Base-by-base conservation (phyloP, 108 stramenopile species). In the Craspedostauros australis region DNA sequence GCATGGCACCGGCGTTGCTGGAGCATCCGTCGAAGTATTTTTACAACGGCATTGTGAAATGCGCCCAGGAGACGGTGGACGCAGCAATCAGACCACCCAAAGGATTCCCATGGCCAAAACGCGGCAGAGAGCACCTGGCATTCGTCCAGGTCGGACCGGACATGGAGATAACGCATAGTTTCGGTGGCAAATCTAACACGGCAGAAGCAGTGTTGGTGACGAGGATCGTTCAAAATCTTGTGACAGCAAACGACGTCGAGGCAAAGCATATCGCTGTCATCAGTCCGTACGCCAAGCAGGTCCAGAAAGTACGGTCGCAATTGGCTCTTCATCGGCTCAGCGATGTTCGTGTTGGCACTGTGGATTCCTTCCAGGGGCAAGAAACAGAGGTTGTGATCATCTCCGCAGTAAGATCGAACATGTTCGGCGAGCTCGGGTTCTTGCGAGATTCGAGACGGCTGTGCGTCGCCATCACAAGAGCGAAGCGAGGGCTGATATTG, bases 381-480 rank as follows among this genome's bases (percentile, higher is more conserved):
- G 84, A 86, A 47, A 72, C 60, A 1, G 78, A 86, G n/a, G n/a
- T 82, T 1, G 80, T 86, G 1, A 26, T 86, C 8, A 73, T 82
- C 39, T 80, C 80, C 3, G 69, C 75, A 2, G 78, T 77, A 5
- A 62, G 87, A 15, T 76, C 79, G 0, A 79, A 79, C 53, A 31
- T 41, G 16, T 15, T 75, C 12, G 58, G 68, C 27, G 78, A 79
- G 24, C 42, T 95, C 22, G 91, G 94, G 3, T 95, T 95, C 39
- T 42, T 95, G 12, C 57, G 83, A 2, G 94, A 95, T 49, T 32
- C 58, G 21, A 53, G 90, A 25, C 67, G 94, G 23, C 52, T 95
- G 23, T 86, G 86, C 56, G 94, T 95, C 3, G 94, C 91, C 1
- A 61, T 95, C 26, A 95, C 94, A 8, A 50, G 94, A 21, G 91